Evolutionary conservation across 148 eudicot species (phyloP), one percentile per base, ranked within the genome.

Genomic region (Spergularia marina): DNA sequence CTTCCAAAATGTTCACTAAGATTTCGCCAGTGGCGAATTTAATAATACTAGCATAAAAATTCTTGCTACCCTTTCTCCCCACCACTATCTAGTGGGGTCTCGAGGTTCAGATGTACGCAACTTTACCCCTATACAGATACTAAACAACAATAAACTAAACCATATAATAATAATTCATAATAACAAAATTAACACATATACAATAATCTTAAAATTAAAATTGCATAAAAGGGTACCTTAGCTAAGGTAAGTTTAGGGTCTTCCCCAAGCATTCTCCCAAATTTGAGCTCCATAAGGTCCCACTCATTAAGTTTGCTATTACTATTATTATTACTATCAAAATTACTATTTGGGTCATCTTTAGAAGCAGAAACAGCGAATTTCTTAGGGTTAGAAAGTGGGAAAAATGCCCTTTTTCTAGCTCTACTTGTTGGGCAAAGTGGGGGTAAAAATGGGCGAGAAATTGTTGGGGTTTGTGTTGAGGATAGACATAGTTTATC

Each of bases 171-270:
- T n/a, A 63, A 39, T 18, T 10, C 49, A 59, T 16, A 0, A 64
- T 44, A 6, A 9, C 1, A 70, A 47, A 49, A 56, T 9, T 18
- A 11, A 30, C 65, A 64, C 30, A 47, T 17, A 47, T 17, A 51
- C 4, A 44, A 70, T 18, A 13, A 59, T n/a, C 41, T 20, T 10
- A 23, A 40, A 5, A 62, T 7, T 25, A 70, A 75, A 54, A 70
- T 39, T 30, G 40, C 2, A 54, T 0, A 71, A 55, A 30, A 44
- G 79, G 56, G 51, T 54, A 92, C 98, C 97, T 95, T 95, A 65
- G 98, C 92, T 10, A 89, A 71, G 34, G 99, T 95, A 67, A 95
- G 90, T 66, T 95, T 89, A 30, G 99, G 99, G 80, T 95, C 94
- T 79, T 95, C 99, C 34, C 98, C 99, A 39, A 92, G 69, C 89